phyloP scores from a whole-genome alignment of 2,329 filamentous ascomycete species.

The Alternaria novae-zelandiae region DNA sequence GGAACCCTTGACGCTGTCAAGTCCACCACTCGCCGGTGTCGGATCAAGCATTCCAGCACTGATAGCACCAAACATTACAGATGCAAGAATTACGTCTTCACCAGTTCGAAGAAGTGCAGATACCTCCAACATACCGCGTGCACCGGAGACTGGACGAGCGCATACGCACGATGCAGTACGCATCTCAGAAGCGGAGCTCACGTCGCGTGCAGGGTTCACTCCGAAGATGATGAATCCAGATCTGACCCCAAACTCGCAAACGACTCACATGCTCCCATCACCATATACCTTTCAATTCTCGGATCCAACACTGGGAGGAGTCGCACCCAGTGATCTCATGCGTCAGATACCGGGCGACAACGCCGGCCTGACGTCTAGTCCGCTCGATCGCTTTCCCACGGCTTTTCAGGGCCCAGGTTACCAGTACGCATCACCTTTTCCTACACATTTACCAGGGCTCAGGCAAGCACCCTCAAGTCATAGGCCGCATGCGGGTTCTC shows the following conservation, averaged over 20 bases:
- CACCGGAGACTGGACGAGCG: background rate
- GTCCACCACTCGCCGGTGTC: background rate
- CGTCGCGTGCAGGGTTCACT: background rate
- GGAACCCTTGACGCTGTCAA: background rate
- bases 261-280: background rate
- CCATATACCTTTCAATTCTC: background rate
- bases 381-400: background rate
- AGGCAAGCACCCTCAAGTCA: background rate
- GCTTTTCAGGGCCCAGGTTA: background rate
- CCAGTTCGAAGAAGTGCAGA: background rate
- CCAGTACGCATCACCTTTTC: background rate
- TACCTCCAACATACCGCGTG: background rate
- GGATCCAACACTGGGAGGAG: background rate
- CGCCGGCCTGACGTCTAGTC: background rate
- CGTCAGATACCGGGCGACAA: background rate
- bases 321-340: background rate
- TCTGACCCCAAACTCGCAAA: background rate
- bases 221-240: background rate
- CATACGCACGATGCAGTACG: background rate
- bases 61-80: background rate
- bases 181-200: background rate
- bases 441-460: background rate
- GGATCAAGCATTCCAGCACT: background rate
- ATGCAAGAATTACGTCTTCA: background rate
- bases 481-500: background rate